Percentiles rank a stretch among this genome's conserved stretches.
These are phyloP conservation scores for Elaeis oleifera DNA, from an alignment of 202 grass and related monocot genomes.

Conservation along the genomic window DNA sequence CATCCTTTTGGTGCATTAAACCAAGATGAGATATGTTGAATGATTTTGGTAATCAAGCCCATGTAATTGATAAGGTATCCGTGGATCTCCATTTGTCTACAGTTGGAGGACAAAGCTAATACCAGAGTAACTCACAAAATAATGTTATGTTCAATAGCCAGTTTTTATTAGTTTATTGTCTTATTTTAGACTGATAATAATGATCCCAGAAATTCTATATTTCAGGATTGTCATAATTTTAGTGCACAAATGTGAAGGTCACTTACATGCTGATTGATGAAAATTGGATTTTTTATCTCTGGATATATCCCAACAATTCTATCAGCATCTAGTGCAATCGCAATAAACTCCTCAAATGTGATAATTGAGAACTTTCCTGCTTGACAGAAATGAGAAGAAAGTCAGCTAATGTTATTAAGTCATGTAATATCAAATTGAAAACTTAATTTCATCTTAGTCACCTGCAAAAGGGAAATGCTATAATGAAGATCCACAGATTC, in stretches of 20 bases:
- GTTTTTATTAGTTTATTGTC: no score
- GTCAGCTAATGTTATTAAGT: neutral
- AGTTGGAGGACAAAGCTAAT: no score
- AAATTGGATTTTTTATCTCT: slow-evolving; percentile 80
- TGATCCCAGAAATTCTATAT: slow-evolving; percentile 1
- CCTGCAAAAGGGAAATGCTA: neutral
- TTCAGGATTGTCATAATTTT: neutral
- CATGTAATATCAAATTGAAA: neutral
- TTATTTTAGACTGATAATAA: neutral
- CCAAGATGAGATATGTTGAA: no score
- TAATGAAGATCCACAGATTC: no score
- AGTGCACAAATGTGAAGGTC: neutral
- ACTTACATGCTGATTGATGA: slow-evolving; percentile 86
- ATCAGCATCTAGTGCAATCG: slow-evolving; percentile 55
- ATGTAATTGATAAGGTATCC: no score
- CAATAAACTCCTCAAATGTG: slow-evolving; percentile 83
- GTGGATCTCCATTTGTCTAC: no score
- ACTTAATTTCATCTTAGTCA: neutral
- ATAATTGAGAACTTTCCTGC: slow-evolving; percentile 84
- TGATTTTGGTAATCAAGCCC: no score
- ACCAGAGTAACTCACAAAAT: no score
- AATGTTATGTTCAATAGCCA: no score
- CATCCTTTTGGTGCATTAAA: no score
- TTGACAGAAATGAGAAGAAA: neutral
- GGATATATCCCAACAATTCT: slow-evolving; percentile 94